Percentiles rank a stretch among this genome's conserved stretches.
These are phyloP conservation scores for Lathyrus oleraceus DNA, from an alignment of 306 rosid species.

Conservation along the genomic window DNA sequence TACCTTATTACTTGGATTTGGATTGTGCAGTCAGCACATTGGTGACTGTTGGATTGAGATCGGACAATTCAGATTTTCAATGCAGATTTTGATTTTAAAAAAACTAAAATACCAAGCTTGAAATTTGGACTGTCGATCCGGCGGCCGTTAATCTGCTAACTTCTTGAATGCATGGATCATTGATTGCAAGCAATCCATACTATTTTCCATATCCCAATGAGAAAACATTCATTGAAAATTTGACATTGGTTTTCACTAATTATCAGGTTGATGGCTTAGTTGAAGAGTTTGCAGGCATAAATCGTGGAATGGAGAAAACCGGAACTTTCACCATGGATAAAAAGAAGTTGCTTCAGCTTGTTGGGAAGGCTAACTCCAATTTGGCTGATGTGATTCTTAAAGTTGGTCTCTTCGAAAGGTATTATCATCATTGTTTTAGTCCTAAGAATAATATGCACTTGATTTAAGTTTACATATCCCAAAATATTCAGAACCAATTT, in stretches of 20 bases:
- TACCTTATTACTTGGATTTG: background rate
- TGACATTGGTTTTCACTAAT: slow-evolving; percentile 25
- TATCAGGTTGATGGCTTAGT: slow-evolving; percentile 90
- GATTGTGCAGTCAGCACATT: background rate
- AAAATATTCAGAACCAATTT: slow-evolving; percentile 5
- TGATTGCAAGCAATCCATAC: background rate
- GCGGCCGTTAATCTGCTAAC: background rate
- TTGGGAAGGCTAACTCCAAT: slow-evolving; percentile 95
- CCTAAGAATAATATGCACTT: slow-evolving; percentile 8
- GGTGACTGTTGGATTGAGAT: background rate
- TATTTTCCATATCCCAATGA: background rate
- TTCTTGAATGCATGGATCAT: background rate
- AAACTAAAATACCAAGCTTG: background rate
- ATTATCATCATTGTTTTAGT: slow-evolving; percentile 27
- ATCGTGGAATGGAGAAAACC: slow-evolving; percentile 96
- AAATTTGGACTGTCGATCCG: background rate
- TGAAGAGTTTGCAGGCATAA: slow-evolving; percentile 89
- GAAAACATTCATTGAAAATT: slow-evolving; percentile 24
- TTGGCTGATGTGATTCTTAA: slow-evolving; percentile 93
- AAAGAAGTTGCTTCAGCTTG: slow-evolving; percentile 94
- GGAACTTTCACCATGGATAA: slow-evolving; percentile 97
- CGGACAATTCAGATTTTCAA: background rate
- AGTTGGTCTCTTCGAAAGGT: slow-evolving; percentile 99
- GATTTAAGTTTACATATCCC: background rate
- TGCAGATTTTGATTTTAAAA: background rate